These are phyloP conservation scores for Parsonsia alboflavescens DNA, from an alignment of 257 asterid genomes.

Conservation along the genomic window DNA sequence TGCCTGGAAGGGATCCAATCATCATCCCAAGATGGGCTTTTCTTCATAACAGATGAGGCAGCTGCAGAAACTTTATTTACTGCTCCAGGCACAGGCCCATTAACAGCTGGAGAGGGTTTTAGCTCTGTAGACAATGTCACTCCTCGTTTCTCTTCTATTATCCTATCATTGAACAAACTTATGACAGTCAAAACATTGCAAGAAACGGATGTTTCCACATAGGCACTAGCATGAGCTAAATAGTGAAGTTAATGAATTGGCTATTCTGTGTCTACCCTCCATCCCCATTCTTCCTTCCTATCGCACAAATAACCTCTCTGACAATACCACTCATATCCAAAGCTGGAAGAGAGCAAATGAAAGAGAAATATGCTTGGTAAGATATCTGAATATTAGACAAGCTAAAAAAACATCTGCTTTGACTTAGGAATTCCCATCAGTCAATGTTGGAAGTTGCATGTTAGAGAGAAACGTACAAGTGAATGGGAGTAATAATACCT, in stretches of 20 bases:
- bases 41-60: conserved; percentile 43
- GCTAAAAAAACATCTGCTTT: neutral
- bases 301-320: neutral
- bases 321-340: neutral
- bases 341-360: neutral
- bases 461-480: conserved; percentile 2
- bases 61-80: conserved; percentile 36
- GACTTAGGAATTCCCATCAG: neutral
- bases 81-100: conserved; percentile 47
- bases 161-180: conserved; percentile 41
- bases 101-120: conserved; percentile 36
- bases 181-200: neutral
- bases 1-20: conserved; percentile 79
- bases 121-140: conserved; percentile 68
- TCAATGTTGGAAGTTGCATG: neutral
- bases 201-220: neutral
- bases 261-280: neutral
- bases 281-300: neutral
- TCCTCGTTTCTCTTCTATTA: conserved; percentile 96
- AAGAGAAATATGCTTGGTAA: neutral
- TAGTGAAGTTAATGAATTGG: neutral
- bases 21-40: conserved; percentile 85
- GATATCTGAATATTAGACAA: neutral
- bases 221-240: neutral
- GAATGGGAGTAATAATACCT: conserved; percentile 44